Conservation (phyloP, 2,329 filamentous ascomycete species). For the Aureobasidium sp. region DNA sequence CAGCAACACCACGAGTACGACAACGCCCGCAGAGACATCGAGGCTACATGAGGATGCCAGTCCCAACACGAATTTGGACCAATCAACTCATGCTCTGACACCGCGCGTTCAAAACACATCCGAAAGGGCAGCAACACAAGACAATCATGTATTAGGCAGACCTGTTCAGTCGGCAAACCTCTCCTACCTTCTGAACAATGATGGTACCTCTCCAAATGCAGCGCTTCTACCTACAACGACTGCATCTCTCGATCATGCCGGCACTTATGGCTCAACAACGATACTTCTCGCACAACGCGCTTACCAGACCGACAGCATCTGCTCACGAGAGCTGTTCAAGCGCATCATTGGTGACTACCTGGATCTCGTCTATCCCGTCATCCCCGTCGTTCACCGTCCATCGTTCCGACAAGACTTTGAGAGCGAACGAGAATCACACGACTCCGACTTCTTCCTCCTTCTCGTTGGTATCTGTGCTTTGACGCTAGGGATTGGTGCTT, state of each 20-base stretch:
- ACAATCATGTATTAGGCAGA: too few relatives aligned
- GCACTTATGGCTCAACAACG: background rate
- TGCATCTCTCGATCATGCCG: background rate
- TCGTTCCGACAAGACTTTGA: background rate
- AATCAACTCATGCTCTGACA: too few relatives aligned
- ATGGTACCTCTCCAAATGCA: background rate
- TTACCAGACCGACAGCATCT: background rate
- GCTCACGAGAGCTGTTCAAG: background rate
- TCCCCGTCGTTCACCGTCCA: background rate
- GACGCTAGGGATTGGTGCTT: background rate
- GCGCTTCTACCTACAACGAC: background rate
- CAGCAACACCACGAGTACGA: too few relatives aligned
- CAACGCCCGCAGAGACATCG: too few relatives aligned
- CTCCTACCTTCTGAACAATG: background rate
- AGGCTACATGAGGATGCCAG: too few relatives aligned
- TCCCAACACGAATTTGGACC: too few relatives aligned
- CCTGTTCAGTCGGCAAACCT: too few relatives aligned
- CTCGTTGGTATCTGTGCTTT: background rate
- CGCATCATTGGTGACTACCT: background rate
- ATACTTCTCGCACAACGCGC: background rate
- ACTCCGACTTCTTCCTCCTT: background rate
- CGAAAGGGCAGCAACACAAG: too few relatives aligned
- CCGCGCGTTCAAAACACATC: too few relatives aligned
- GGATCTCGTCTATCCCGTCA: background rate
- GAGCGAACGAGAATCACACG: background rate